These are phyloP conservation scores for Epichloe typhina DNA, from an alignment of 2,329 filamentous ascomycete species.

Conservation along the genomic window DNA sequence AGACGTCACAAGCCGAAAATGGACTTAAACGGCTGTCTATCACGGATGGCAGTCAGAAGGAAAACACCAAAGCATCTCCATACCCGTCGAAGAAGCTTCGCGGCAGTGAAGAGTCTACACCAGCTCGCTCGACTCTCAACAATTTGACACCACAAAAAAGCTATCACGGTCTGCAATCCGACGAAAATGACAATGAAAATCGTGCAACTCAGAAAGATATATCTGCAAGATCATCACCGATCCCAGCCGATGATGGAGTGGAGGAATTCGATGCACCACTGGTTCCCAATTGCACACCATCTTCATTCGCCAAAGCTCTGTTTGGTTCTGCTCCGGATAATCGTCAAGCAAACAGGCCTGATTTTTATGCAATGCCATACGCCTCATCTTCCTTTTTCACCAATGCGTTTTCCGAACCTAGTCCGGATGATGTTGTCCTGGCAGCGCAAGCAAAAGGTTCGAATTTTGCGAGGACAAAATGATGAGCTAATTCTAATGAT, in stretches of 20 bases:
- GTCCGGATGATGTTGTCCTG: constrained; percentile 81
- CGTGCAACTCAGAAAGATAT: neutral
- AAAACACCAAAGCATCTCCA: constrained; percentile 12
- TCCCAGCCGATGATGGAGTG: neutral
- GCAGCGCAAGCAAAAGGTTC: constrained; percentile 83
- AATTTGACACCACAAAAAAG: neutral
- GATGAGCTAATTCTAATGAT: constrained; percentile 39
- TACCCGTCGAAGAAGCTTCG: constrained; percentile 13
- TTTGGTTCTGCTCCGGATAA: constrained; percentile 28
- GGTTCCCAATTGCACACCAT: constrained; percentile 25
- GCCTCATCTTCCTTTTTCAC: constrained; percentile 35
- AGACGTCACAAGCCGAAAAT: constrained; percentile 13
- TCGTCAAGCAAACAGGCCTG: constrained; percentile 15
- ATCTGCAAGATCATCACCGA: neutral
- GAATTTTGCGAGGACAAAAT: constrained; percentile 39
- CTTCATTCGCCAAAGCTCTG: constrained; percentile 42
- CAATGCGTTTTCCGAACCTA: constrained; percentile 68
- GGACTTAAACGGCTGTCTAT: constrained; percentile 21
- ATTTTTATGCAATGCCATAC: constrained; percentile 34
- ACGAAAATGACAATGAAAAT: neutral
- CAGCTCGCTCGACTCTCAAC: neutral
- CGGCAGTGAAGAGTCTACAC: neutral
- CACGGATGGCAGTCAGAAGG: constrained; percentile 15
- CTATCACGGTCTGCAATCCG: neutral
- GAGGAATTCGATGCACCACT: constrained; percentile 2